Conservation (phyloP, 768 basidiomycete genomes). For the Clitopilus hobsonii region DNA sequence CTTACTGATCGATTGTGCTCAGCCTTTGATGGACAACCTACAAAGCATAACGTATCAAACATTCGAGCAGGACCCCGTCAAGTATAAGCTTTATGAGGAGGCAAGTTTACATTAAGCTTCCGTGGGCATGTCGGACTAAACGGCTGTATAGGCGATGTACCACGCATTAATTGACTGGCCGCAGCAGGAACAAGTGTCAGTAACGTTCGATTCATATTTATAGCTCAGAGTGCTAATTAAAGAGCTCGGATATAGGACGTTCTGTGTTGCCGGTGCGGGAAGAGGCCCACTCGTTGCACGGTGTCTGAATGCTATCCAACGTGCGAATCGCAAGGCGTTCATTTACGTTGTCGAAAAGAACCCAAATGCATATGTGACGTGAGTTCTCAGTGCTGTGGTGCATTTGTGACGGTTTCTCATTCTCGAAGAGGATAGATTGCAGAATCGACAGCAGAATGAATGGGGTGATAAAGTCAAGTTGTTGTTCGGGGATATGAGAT, state of each 20-base stretch:
- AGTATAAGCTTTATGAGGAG: constrained; percentile 94
- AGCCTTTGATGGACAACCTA: constrained; percentile 97
- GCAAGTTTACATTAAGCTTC: constrained; percentile 29
- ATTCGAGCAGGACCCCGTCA: constrained; percentile 96
- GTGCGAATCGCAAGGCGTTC: constrained; percentile 54
- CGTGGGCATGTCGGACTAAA: constrained; percentile 6
- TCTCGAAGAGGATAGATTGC: constrained; percentile 49
- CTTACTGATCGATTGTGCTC: constrained; percentile 8
- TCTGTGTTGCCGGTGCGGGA: constrained; percentile 94
- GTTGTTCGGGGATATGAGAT: constrained; percentile 94
- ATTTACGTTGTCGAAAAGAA: constrained; percentile 97
- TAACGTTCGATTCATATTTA: constrained; percentile 5
- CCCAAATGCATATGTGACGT: constrained; percentile 94
- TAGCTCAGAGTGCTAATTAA: constrained; percentile 6
- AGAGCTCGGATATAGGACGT: constrained; percentile 47
- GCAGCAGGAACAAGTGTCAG: constrained; percentile 57
- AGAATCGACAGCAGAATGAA: constrained; percentile 74
- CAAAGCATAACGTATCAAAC: constrained; percentile 95
- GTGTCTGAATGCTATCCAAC: constrained; percentile 69
- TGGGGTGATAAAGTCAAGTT: constrained; percentile 82
- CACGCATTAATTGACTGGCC: constrained; percentile 74
- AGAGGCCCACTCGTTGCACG: constrained; percentile 90
- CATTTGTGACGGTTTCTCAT: constrained; percentile 9
- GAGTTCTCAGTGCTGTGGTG: constrained; percentile 14
- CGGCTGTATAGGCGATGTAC: constrained; percentile 60